Base-by-base conservation (phyloP, 2,329 filamentous ascomycete genomes). In the Ramularia endophylla region DNA sequence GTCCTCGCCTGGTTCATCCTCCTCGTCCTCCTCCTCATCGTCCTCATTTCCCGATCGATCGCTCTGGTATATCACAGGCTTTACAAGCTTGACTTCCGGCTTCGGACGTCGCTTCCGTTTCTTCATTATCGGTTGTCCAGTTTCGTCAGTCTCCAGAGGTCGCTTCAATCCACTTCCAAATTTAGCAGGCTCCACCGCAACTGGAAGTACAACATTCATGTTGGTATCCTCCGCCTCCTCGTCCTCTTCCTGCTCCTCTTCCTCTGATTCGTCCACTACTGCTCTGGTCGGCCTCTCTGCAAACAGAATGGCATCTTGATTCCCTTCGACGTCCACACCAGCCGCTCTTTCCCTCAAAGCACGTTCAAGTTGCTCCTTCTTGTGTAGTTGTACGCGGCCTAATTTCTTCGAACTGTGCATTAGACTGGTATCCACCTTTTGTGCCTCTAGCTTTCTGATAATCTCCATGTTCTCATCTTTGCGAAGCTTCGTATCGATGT, bases 381-480 rank as follows among this genome's bases (percentile, higher is more conserved):
- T 89, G 29, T 76, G 84, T 63, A 85, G 82, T 58, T 72, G 80
- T 39, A 72, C 77, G 52, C 82, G 79, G 1, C 89, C 89, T 7
- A 97, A 67, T 43, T 80, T 79, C 52, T 79, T 85, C 38, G 83
- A 85, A 61, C 87, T 95, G 43, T 80, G 74, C 47, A 94, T 83
- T 15, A 87, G 69, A 47, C 77, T 86, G 1, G 87, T 94, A 60
- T 97, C 89, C 52, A 92, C 77, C 58, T 84, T 88, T 40, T 79
- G 75, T 46, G 79, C 74, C 13, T 86, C 85, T 18, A 98, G 74
- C 61, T 92, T 89, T 59, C 85, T 85, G 54, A 97, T 73, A 20
- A 98, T 70, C 42, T 81, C 84, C 19, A 86, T 73, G 57, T 87
- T 94, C 64, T 97, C 90, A 60, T 98, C 92, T 64, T 94, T 95